phyloP scores from a whole-genome alignment of 192 early-diverging fungal species.

The Chytriomyces sp. region DNA sequence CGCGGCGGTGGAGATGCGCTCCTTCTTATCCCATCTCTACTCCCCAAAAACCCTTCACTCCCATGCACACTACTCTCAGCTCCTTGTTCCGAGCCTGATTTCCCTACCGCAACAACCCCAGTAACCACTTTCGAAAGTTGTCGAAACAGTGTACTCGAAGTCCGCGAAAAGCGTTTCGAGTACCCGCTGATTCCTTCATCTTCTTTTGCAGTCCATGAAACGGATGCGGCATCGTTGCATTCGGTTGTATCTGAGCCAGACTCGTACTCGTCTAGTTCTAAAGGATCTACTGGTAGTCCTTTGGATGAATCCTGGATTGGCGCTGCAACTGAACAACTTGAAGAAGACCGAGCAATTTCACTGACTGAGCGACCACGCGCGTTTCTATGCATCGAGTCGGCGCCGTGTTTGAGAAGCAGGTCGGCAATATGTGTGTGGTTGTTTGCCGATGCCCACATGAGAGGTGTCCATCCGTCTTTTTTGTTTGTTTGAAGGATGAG shows the following conservation, averaged over 20 bases:
- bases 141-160: not conserved
- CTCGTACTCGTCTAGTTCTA: too few species aligned
- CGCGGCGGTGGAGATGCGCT: too few species aligned
- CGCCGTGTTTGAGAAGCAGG: slow-evolving; percentile 80
- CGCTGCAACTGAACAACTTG: not conserved
- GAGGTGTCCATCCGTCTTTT: slow-evolving; percentile 85
- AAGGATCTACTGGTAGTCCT: too few species aligned
- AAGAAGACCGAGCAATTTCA: slow-evolving; percentile 28
- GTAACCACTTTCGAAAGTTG: not conserved
- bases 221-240: too few species aligned
- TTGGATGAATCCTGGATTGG: too few species aligned
- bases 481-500: not conserved
- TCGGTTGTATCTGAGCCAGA: too few species aligned
- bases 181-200: too few species aligned
- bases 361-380: slow-evolving; percentile 31
- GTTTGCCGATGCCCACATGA: slow-evolving; percentile 93
- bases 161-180: not conserved
- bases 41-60: not conserved
- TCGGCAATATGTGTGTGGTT: slow-evolving; percentile 73
- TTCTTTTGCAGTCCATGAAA: too few species aligned
- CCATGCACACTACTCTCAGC: not conserved
- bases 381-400: slow-evolving; percentile 49
- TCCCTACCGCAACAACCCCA: not conserved
- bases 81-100: not conserved
- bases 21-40: too few species aligned